Evolutionary conservation across 441 rosid genomes (phyloP), one percentile per base, ranked within the genome.

Genomic region (Iberis amara): DNA sequence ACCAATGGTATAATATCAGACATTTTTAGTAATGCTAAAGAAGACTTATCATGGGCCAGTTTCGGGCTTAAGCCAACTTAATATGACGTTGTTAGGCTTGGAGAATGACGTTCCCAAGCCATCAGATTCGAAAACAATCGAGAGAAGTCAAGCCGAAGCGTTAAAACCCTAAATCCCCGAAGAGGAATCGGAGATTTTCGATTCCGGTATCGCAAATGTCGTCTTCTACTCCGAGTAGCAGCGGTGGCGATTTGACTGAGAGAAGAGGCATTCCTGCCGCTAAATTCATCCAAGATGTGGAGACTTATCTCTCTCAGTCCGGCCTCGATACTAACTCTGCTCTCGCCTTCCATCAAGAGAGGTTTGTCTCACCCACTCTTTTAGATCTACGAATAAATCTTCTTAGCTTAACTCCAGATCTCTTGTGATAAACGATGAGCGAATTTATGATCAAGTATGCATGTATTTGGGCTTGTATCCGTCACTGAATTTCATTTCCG

Each of bases 241-340:
- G 55, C 42, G 58, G 65, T 61, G 38, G 32, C 14, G 67, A 58
- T 54, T 12, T 63, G 45, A 73, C 73, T 4, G 98, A 86, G 81
- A 80, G 98, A 64, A 78, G 96, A 70, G 96, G 98, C 27, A 92
- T 88, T 39, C 96, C 91, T 0, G 98, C 81, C 26, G 96, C 96
- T 58, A 89, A 82, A 64, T 86, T 89, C 63, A 91, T 76, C 8
- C 83, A 83, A 68, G 96, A 84, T 68, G 98, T 82, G 0, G 82
- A 79, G 46, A 79, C 81, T 23, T 82, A 72, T 58, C 94, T 88
- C 73, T 50, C 75, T 44, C 82, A 75, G 45, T 72, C 77, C 11
- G 86, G 85, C 36, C 78, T 83, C 58, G 86, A 83, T 72, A 78
- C 76, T 37, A 81, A 80, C 72, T 74, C 95, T 13, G 75, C 85